phyloP scores from a whole-genome alignment of 306 rosid genomes.

The Prunus persica region Prunus_persica_NCBIv2 NC_034009.1:35968501-35969000 shows the following conservation, averaged over 20 bases:
- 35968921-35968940: neutral
- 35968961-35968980: constrained; percentile 53
- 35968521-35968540: neutral
- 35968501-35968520: neutral
- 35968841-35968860: neutral
- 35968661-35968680: neutral
- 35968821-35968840: constrained; percentile 14
- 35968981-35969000: constrained; percentile 49
- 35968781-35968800: neutral
- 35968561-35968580: neutral
- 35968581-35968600: rapidly evolving
- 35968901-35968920: neutral
- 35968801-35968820: neutral
- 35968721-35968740: neutral
- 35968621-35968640: neutral
- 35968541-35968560: neutral
- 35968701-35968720: neutral
- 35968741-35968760: neutral
- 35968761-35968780: neutral
- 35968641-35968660: neutral
- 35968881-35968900: constrained; percentile 9
- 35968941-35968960: constrained; percentile 14
- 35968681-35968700: neutral
- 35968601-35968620: neutral
- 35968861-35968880: neutral